Base-by-base conservation (phyloP, 352 stramenopile genomes). In the Aphanomyces invadans region DNA sequence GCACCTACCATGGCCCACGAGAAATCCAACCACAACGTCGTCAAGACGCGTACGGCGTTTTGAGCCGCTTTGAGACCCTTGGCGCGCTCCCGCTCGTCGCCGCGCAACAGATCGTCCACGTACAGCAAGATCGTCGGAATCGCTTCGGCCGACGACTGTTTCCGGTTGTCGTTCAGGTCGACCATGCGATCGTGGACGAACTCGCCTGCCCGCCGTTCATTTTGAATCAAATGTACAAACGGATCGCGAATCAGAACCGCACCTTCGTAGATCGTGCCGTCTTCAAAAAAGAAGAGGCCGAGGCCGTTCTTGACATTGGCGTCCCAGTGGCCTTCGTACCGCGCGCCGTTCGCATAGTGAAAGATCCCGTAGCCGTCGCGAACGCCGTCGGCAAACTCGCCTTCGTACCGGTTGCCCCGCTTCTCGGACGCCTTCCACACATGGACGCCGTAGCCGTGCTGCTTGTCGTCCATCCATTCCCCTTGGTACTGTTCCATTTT, bases 341-440 rank as follows among this genome's bases (percentile, higher is more conserved):
- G 71, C 4, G 86, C 82, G 2, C 89, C 89, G 49, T 95, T 93
- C 9, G 84, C 79, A 55, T 97, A 97, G 70, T 85, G 88, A 55
- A 97, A 96, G 0, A 76, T 74, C 0, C 89, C 89, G 26, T 72
- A 53, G 4, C 85, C 87, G 59, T 90, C 72, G 25, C 85, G 83
- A 4, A 87, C 60, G 0, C 88, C 89, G 51, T 77, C 32, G 5
- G 59, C 57, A 59, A 90, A 95, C 46, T 87, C 73, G n/a, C 88
- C 88, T 69, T 89, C 72, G 75, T 95, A 96, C 69, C 53, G 53
- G 33, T 46, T 67, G 26, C 60, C 60, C 25, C 60, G 60, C 21
- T 67, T 67, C 11, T 67, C 60, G 5, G 19, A 25, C 11, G 55
- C 33, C 4, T 67, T 69, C 89, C 89, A 97, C 9, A 92, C 81